Conservation (phyloP, 305 asterid species). For the Fraxinus paxiana region DNA sequence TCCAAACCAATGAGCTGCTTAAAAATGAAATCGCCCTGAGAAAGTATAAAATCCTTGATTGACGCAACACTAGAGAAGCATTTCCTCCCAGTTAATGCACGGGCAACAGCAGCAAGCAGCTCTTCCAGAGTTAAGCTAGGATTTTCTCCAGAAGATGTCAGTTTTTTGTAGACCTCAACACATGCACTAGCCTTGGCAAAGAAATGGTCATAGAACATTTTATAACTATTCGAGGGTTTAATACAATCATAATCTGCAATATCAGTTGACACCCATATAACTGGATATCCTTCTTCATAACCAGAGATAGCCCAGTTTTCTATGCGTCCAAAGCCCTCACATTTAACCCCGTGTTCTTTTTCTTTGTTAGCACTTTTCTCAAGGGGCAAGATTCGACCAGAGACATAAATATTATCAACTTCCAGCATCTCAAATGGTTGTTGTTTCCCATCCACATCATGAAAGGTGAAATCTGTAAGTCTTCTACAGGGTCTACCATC, state of each 20-base stretch:
- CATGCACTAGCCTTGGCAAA: conserved; percentile 80
- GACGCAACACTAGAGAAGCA: conserved; percentile 65
- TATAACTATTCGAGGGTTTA: conserved; percentile 72
- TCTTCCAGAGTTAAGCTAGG: conserved; percentile 65
- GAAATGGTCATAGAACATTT: conserved; percentile 66
- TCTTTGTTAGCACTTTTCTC: conserved; percentile 56
- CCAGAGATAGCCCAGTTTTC: conserved; percentile 97
- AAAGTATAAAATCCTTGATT: conserved; percentile 68
- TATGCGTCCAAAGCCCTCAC: conserved; percentile 84
- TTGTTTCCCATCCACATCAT: conserved; percentile 51
- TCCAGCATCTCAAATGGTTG: conserved; percentile 91
- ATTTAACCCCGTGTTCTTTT: conserved; percentile 57
- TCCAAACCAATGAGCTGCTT: conserved; percentile 82
- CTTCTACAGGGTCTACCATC: conserved; percentile 67
- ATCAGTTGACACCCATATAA: conserved; percentile 79
- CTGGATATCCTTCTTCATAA: conserved; percentile 82
- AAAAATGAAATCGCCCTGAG: conserved; percentile 83
- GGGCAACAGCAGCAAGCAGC: conserved; percentile 82
- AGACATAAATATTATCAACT: conserved; percentile 64
- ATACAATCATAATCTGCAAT: conserved; percentile 81
- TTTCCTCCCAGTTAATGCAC: conserved; percentile 69
- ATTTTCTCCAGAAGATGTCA: conserved; percentile 66
- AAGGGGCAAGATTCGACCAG: conserved; percentile 71
- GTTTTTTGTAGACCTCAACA: conserved; percentile 68
- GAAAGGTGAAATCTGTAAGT: conserved; percentile 68